Evolutionary conservation across 2,329 filamentous ascomycete genomes (phyloP), one percentile per base, ranked within the genome.

Genomic region (Neopestalotiopsis clavispora): DNA sequence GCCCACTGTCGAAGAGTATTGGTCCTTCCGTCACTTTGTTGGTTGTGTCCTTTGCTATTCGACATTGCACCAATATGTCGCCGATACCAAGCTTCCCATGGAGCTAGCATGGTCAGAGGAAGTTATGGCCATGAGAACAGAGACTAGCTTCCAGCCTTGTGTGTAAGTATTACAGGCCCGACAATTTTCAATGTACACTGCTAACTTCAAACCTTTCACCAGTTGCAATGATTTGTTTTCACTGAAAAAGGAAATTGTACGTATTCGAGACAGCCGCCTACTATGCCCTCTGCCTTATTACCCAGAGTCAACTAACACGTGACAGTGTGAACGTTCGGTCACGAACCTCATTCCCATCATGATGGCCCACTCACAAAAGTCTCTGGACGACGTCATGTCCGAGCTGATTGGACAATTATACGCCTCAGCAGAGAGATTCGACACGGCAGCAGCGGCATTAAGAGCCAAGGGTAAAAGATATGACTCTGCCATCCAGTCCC

Each of bases 11-110:
- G 66, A 72, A 6, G 71, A 74, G 52, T 73, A 74, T 66, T 73
- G 72, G 71, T 61, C 65, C 2, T 72, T 71, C 60, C 71, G 71
- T 32, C 71, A 74, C 57, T 70, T 70, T 12, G 71, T 72, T 10
- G 72, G 72, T 10, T 69, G 70, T 14, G 71, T 72, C 5, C 68
- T 70, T 30, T 63, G 69, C 13, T 74, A 68, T 58, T 70, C 67
- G 45, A 68, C 68, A 12, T 32, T 73, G 12, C 69, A 72, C 42
- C 72, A 73, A 45, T 72, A 74, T 45, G 70, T 70, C 49, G 69
- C 71, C 64, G 57, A 71, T 49, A 70, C 69, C 3, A 61, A 57
- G 17, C 60, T 73, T 34, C 69, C 71, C 1, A 60, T 67, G 34
- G 69, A 52, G 45, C 67, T 73, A 45, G 69, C 70, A 14, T 72